Evolutionary conservation across 2,329 filamentous ascomycete genomes (phyloP), one percentile per base, ranked within the genome.

Genomic region (Aspergillus sp.): DNA sequence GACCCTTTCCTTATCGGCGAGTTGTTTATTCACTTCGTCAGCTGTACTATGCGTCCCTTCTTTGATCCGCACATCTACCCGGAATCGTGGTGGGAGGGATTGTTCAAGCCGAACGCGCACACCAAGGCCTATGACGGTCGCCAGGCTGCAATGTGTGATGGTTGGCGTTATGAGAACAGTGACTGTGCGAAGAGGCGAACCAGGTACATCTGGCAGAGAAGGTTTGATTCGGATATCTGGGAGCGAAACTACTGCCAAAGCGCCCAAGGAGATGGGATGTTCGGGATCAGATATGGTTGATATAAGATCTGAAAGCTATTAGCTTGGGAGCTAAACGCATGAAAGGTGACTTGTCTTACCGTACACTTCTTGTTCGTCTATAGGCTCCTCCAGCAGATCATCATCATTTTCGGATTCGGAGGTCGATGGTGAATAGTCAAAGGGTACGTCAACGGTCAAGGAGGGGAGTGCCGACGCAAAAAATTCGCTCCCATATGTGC

Each of bases 301-400:
- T 67, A 99, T 95, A 60, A 99, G 83, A 78, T 99, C 93, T 95
- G 53, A 15, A 49, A 34, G 48, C 13, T 11, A 26, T 51, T 43
- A 53, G 39, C 17, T 26, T 24, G 36, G 18, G 13, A 42, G 3
- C n/a, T 18, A 34, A 13, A 11, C 15, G 30, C 20, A 24, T n/a
- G 32, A 43, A 17, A 51, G 8, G n/a, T 17, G n/a, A 34, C 5
- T 9, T 26, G 39, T 44, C 63, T 43, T 78, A 95, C 91, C 92
- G 72, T 93, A 99, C 42, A 99, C 93, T 76, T 99, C 95, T 74
- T 97, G 95, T 74, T 96, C 91, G 71, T 99, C 95, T 65, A 99
- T 96, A 56, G 90, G 89, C 66, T 98, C 93, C 36, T 87, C 81
- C 1, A 80, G 78, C 48, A 85, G 82, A 57, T 88, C 85, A 57